Percentiles rank a stretch among this genome's conserved stretches.
These are phyloP conservation scores for Persicaria maculosa DNA, from an alignment of 148 eudicot genomes.

Conservation along the genomic window DNA sequence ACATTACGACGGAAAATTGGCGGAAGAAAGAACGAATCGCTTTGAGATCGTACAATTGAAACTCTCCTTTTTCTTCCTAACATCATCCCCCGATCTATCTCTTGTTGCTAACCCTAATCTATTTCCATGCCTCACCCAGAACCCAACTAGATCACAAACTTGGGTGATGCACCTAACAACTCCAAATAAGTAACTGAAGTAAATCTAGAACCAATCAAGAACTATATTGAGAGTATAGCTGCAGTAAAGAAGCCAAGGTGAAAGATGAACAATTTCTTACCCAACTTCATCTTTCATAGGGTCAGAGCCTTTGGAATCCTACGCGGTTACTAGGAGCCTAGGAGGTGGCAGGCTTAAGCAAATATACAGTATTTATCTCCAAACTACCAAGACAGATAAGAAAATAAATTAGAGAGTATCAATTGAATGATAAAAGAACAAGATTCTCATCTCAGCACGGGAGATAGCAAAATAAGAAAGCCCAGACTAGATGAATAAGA, in stretches of 20 bases:
- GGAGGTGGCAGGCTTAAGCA: not conserved
- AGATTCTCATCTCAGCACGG: too few species aligned
- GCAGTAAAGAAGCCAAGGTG: not conserved
- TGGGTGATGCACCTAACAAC: not conserved
- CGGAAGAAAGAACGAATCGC: too few species aligned
- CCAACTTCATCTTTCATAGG: constrained; percentile 36
- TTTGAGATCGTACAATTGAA: too few species aligned
- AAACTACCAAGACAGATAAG: constrained; percentile 12
- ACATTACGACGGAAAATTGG: too few species aligned
- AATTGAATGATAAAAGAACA: too few species aligned
- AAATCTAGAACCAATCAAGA: too few species aligned
- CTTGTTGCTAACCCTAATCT: too few species aligned
- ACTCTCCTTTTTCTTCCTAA: too few species aligned
- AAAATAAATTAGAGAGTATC: not conserved
- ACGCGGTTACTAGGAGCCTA: not conserved
- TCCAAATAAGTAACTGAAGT: too few species aligned
- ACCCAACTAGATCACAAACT: too few species aligned
- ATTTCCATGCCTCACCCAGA: too few species aligned
- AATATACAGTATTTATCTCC: constrained; percentile 8
- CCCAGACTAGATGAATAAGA: constrained; percentile 4
- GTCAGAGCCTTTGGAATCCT: not conserved
- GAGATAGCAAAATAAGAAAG: not conserved
- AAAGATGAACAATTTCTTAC: constrained; percentile 15
- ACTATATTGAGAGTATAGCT: not conserved
- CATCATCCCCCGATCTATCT: too few species aligned